phyloP scores from a whole-genome alignment of 176 grass and related monocot species.

The Zizania latifolia region DNA sequence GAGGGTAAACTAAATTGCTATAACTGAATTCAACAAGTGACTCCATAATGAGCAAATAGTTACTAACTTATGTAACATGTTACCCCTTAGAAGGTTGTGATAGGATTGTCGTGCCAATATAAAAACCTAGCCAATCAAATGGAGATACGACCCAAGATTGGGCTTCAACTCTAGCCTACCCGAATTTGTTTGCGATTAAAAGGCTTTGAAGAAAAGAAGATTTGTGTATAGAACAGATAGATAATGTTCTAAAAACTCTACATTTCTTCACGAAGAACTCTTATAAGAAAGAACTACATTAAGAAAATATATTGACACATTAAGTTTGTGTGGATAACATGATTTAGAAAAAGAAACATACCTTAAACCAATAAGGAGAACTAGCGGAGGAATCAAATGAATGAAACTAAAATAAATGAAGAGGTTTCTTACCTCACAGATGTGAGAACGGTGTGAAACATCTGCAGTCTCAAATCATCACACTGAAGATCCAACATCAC shows the following conservation, averaged over 20 bases:
- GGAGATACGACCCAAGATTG: no score
- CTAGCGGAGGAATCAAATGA: neutral
- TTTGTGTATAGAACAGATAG: neutral
- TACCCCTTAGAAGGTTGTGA: no score
- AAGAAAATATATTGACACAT: neutral
- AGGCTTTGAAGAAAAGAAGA: neutral
- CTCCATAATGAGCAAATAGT: no score
- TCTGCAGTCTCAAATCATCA: slow-evolving; percentile 67
- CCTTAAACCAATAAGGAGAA: neutral
- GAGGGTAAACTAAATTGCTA: no score
- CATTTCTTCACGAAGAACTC: neutral
- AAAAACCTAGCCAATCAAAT: no score
- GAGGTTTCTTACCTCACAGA: slow-evolving; percentile 55
- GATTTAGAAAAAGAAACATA: neutral
- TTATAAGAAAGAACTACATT: neutral
- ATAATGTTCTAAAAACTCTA: no score
- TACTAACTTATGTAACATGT: no score
- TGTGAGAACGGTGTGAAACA: slow-evolving; percentile 75
- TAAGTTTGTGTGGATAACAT: neutral
- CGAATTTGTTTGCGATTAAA: no score
- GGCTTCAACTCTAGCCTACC: no score
- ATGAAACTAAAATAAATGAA: slow-evolving; percentile 2
- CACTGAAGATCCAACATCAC: slow-evolving; percentile 96
- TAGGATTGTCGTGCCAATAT: no score
- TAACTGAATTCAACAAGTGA: no score